Percentiles rank a stretch among this genome's conserved stretches.
Conservation (phyloP, 2,329 filamentous ascomycete genomes). For the Ascomycota sp. region DNA sequence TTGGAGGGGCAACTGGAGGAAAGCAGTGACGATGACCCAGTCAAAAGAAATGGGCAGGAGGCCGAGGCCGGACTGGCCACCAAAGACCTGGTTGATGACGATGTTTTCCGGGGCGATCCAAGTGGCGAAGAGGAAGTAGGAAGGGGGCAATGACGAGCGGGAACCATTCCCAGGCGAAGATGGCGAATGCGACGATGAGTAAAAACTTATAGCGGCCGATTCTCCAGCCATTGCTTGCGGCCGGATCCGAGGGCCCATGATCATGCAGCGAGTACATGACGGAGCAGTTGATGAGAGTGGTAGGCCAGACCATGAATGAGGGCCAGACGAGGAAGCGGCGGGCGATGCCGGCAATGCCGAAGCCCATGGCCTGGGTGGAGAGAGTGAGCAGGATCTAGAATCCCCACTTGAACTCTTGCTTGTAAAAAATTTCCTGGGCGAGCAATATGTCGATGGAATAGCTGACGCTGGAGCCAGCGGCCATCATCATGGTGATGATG, state of each 20-base stretch:
- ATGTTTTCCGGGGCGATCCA: constrained; percentile 43
- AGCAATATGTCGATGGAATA: constrained; percentile 21
- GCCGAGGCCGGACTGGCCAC: constrained; percentile 37
- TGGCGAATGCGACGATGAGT: constrained; percentile 24
- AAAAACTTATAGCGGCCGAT: constrained; percentile 39
- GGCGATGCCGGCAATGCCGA: constrained; percentile 39
- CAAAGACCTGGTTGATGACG: constrained; percentile 44
- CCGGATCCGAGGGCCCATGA: constrained; percentile 28
- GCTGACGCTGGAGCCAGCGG: constrained; percentile 13
- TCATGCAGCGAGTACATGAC: constrained; percentile 48
- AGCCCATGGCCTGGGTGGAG: constrained; percentile 41
- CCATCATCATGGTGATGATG: constrained; percentile 25
- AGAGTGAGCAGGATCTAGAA: constrained; percentile 40
- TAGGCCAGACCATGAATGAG: constrained; percentile 45
- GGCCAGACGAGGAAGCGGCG: constrained; percentile 39
- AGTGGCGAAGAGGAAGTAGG: constrained; percentile 38
- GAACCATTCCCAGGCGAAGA: constrained; percentile 38
- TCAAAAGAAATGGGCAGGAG: constrained; percentile 46
- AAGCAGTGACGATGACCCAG: constrained; percentile 40
- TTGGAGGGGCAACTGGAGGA: constrained; percentile 34
- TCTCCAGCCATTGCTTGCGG: constrained; percentile 32
- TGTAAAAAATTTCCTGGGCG: constrained; percentile 25
- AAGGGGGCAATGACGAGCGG: constrained; percentile 38
- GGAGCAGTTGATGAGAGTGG: constrained; percentile 36
- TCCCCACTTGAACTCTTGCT: constrained; percentile 29